Evolutionary conservation across 306 rosid species (phyloP).

Genomic region (Quercus engelmannii): DNA sequence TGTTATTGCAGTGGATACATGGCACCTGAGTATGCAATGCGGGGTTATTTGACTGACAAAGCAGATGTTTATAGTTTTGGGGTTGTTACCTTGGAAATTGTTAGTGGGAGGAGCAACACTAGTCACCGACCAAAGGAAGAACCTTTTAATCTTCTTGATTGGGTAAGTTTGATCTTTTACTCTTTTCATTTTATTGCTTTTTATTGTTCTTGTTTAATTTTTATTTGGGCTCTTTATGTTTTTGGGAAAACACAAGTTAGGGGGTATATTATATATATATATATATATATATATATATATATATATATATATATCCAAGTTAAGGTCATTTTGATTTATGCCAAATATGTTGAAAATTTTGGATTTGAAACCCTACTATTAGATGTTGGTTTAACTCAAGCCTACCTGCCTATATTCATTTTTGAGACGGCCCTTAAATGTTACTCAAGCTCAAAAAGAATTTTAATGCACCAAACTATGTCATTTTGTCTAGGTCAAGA

Average conservation of each 20-base stretch:
- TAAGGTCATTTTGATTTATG: no score
- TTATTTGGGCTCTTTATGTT: background rate
- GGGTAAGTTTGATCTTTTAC: constrained; percentile 22
- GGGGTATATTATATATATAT: background rate
- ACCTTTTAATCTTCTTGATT: constrained; percentile 23
- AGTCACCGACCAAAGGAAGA: background rate
- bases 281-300: no score
- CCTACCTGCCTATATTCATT: no score
- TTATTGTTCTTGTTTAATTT: background rate
- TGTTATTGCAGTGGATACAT: constrained; percentile 28
- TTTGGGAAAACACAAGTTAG: background rate
- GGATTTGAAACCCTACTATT: no score
- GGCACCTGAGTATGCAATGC: constrained; percentile 34
- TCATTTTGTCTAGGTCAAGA: no score
- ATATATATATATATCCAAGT: no score
- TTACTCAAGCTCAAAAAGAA: no score
- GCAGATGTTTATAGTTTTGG: constrained; percentile 38
- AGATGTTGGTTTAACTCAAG: no score
- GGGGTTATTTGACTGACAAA: constrained; percentile 30
- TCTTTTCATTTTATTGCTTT: background rate
- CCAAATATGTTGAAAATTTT: no score
- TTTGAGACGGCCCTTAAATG: no score
- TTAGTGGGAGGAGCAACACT: constrained; percentile 21
- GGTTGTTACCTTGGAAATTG: constrained; percentile 22
- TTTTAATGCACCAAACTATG: no score